Percentiles rank a stretch among this genome's conserved stretches.
phyloP scores from a whole-genome alignment of 768 basidiomycete genomes.

The Tylopilus cervinicoccineus region DNA sequence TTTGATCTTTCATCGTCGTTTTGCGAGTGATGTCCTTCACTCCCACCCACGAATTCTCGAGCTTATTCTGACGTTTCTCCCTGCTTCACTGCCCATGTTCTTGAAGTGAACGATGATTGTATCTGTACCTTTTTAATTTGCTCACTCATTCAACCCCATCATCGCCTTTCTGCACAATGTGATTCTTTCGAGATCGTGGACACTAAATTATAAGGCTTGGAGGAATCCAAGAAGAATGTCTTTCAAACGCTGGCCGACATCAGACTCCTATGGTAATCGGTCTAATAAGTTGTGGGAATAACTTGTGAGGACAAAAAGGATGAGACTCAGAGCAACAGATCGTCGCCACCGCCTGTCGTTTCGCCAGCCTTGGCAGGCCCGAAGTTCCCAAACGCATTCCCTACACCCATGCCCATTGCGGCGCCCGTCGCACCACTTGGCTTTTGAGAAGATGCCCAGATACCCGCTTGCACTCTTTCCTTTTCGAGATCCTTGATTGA shows the following conservation, averaged over 20 bases:
- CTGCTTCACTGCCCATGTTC: constrained; percentile 23
- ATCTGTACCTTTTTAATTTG: constrained; percentile 37
- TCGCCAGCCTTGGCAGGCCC: constrained; percentile 21
- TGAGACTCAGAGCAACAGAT: constrained; percentile 37
- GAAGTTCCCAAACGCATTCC: constrained; percentile 33
- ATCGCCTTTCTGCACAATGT: constrained; percentile 17
- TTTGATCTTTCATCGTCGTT: constrained; percentile 2
- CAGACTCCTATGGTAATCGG: constrained; percentile 1
- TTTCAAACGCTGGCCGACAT: not conserved
- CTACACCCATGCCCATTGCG: constrained; percentile 10
- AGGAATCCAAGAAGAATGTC: not conserved
- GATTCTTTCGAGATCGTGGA: constrained; percentile 17
- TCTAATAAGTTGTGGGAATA: constrained; percentile 10
- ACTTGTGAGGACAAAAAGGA: not conserved
- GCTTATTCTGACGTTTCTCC: constrained; percentile 17
- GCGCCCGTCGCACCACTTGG: constrained; percentile 9
- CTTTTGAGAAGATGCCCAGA: constrained; percentile 57
- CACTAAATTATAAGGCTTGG: constrained; percentile 10
- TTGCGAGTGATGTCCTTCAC: constrained; percentile 11
- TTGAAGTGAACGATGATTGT: constrained; percentile 36
- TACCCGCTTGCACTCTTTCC: constrained; percentile 76
- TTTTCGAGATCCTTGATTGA: constrained; percentile 87
- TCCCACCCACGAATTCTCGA: constrained; percentile 4
- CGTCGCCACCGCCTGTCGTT: constrained; percentile 34
- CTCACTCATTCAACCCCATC: constrained; percentile 19